phyloP scores from a whole-genome alignment of 768 basidiomycete species.

The Leucosporidium creatinivorum region DNA sequence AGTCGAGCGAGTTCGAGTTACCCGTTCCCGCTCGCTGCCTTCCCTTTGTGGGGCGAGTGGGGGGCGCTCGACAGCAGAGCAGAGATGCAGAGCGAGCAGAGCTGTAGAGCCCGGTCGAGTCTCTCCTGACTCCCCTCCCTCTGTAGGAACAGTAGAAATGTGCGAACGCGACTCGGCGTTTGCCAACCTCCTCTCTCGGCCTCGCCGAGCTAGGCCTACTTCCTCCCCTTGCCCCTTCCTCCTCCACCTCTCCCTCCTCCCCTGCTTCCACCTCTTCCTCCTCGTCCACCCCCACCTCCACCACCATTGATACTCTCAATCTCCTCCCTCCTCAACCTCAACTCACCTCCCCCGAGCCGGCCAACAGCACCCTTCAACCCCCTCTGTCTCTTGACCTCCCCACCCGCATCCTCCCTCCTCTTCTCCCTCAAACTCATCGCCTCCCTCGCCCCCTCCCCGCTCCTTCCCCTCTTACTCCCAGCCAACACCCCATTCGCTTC shows the following conservation, averaged over 20 bases:
- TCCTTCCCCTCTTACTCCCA: constrained; percentile 2
- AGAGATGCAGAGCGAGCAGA: too few relatives aligned
- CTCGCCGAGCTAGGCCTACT: not conserved
- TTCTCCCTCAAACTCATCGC: constrained; percentile 29
- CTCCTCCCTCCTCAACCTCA: constrained; percentile 23
- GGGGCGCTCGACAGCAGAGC: too few relatives aligned
- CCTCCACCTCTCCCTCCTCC: not conserved
- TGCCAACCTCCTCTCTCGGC: too few relatives aligned
- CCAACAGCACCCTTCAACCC: constrained; percentile 21
- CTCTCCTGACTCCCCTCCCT: too few relatives aligned
- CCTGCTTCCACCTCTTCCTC: not conserved
- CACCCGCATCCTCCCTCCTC: constrained; percentile 17
- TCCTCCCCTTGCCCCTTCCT: not conserved
- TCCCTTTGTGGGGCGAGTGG: too few relatives aligned
- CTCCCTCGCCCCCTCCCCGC: constrained; percentile 9
- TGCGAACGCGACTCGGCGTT: too few relatives aligned
- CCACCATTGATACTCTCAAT: constrained; percentile 6
- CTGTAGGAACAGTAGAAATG: too few relatives aligned
- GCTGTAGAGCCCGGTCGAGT: too few relatives aligned
- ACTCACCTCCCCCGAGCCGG: constrained; percentile 18
- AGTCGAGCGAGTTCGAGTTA: too few relatives aligned
- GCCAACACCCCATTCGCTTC: constrained; percentile 13
- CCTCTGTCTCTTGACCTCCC: constrained; percentile 28
- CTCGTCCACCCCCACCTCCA: not conserved
- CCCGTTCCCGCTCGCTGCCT: too few relatives aligned